Base-by-base conservation (phyloP, 768 basidiomycete species). In the Suillus spraguei region DNA sequence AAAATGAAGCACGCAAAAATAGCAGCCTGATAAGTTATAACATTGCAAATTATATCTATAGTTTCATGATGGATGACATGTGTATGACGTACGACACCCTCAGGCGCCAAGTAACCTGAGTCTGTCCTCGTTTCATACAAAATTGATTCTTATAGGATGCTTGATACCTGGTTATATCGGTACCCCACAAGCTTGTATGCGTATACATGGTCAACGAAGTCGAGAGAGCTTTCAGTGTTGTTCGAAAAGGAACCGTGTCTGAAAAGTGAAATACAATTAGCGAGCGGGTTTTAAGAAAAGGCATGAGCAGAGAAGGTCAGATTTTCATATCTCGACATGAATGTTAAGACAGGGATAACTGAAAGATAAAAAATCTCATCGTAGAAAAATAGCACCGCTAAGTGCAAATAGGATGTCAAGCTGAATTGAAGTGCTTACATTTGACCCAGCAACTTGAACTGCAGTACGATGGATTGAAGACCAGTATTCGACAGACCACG, bases 281-380 rank as follows among this genome's bases (percentile, higher is more conserved):
- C 4, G 11, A 58, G 17, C 17, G 33, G 14, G 9, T 16, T 28
- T 39, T 24, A 17, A 41, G 16, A 24, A 58, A 56, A 38, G 6
- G 11, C 16, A 22, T 38, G 5, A 28, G 55, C 8, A 58, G 5
- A 53, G n/a, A n/a, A n/a, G 20, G 41, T 66, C 65, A 66, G 65
- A 53, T 60, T 50, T 64, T 64, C 58, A 64, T 4, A 58, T 66
- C 65, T 72, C 71, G 71, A 72, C 71, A 72, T 54, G 49, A 32
- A 38, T 46, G 66, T 72, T 72, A 72, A 72, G 71, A 72, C 71
- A 72, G 71, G 71, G 71, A 72, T 72, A 72, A 72, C 71, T 72
- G 71, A 72, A 66, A 22, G 60, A 50, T 65, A 38, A 61, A 17
- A 20, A 35, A 42, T 68, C 62, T 72, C 71, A 72, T 72, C 71